A percentile compares a stretch with the other conserved stretches of the same genome.
Evolutionary conservation across 177 flowering plant genomes (phyloP).

Genomic region (Viscum album): DNA sequence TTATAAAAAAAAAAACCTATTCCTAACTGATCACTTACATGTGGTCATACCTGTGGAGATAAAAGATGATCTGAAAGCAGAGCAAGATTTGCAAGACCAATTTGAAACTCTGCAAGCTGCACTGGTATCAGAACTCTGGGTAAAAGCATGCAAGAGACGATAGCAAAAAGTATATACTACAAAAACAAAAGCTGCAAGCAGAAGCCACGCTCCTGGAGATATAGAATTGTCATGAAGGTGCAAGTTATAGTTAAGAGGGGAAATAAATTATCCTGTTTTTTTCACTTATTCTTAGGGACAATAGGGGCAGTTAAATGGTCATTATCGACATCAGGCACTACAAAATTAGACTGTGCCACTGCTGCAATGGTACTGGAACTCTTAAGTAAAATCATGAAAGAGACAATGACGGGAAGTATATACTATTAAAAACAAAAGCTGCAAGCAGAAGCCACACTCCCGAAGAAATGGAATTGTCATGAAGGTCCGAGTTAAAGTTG

Average conservation of each 20-base stretch:
- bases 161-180: too few relatives aligned
- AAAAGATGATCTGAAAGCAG: conserved; percentile 42
- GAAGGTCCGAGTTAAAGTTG: too few relatives aligned
- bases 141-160: not conserved
- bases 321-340: too few relatives aligned
- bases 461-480: too few relatives aligned
- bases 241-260: too few relatives aligned
- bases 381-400: not conserved
- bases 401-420: not conserved
- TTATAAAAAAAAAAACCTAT: too few relatives aligned
- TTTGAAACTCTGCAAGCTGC: conserved; percentile 81
- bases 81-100: conserved; percentile 83
- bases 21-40: not conserved
- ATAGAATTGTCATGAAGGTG: too few relatives aligned
- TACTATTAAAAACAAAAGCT: not conserved
- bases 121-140: conserved; percentile 1
- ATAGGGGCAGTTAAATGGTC: too few relatives aligned
- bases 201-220: not conserved
- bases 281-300: too few relatives aligned
- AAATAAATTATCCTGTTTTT: too few relatives aligned
- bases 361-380: conserved; percentile 28
- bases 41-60: conserved; percentile 55
- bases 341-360: too few relatives aligned
- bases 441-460: not conserved
- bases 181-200: not conserved